Evolutionary conservation across 352 stramenopile species (phyloP).

Genomic region (Pythium rhizo-oryzae): DNA sequence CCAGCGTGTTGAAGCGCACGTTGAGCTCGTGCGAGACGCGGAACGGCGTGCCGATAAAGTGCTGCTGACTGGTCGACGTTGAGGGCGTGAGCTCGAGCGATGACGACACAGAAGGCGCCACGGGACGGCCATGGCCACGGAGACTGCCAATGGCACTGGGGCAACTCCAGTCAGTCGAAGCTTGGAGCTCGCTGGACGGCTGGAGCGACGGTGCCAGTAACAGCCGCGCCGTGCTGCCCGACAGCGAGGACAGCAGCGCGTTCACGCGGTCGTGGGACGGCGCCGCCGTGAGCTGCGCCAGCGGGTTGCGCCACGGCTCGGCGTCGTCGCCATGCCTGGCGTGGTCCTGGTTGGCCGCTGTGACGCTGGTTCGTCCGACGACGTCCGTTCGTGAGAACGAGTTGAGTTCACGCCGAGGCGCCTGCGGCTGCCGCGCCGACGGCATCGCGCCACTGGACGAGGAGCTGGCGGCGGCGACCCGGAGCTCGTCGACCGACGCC

Average conservation of each 20-base stretch:
- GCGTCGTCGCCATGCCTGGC: slow-evolving; percentile 1
- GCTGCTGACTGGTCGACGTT: background rate
- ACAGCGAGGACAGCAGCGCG: slow-evolving; percentile 30
- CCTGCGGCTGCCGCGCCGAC: background rate
- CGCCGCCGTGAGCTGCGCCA: slow-evolving; percentile 36
- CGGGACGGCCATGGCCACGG: background rate
- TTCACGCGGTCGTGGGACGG: slow-evolving; percentile 44
- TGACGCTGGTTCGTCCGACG: background rate
- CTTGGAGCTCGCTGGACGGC: background rate
- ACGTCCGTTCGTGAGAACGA: slow-evolving; percentile 17
- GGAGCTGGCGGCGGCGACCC: background rate
- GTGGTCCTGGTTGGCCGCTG: background rate
- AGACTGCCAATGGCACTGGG: background rate
- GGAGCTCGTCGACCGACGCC: background rate
- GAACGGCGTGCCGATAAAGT: slow-evolving; percentile 58
- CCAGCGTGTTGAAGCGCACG: slow-evolving; percentile 60
- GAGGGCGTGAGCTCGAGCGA: background rate
- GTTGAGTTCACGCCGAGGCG: slow-evolving; percentile 9
- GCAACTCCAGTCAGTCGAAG: too few relatives aligned
- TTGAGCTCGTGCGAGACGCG: slow-evolving; percentile 49
- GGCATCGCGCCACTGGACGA: too few relatives aligned
- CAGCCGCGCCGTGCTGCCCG: slow-evolving; percentile 9
- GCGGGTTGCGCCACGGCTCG: slow-evolving; percentile 35
- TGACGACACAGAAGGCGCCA: background rate
- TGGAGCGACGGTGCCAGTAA: background rate